A percentile compares a stretch with the other conserved stretches of the same genome.
These are phyloP conservation scores for Hsuehochloa calcarea DNA, from an alignment of 176 grass and related monocot species.

Conservation along the genomic window DNA sequence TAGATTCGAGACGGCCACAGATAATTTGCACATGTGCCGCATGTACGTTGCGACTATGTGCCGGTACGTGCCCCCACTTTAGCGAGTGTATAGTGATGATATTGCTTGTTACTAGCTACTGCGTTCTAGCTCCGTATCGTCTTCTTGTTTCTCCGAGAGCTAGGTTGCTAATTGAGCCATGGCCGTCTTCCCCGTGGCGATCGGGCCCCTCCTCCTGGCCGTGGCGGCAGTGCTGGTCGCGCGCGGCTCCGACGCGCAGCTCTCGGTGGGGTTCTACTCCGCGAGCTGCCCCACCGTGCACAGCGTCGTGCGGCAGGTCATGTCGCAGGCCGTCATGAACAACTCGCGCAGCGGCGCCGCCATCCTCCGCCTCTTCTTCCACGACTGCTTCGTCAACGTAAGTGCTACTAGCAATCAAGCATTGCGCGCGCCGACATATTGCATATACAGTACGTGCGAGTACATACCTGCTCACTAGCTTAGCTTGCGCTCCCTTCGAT, in stretches of 20 bases:
- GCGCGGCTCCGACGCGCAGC: conserved; percentile 9
- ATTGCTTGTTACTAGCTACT: too few relatives aligned
- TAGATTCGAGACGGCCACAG: neutral
- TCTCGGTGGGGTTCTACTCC: conserved; percentile 54
- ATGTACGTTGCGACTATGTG: neutral
- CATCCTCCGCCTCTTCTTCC: conserved; percentile 91
- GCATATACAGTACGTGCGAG: conserved; percentile 4
- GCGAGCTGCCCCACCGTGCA: conserved; percentile 49
- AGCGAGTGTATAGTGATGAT: neutral
- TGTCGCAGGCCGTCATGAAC: conserved; percentile 51
- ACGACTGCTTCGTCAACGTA: conserved; percentile 95
- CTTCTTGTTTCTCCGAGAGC: neutral
- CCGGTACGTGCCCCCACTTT: neutral
- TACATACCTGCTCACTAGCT: neutral
- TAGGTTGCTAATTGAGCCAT: neutral
- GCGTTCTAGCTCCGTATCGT: neutral
- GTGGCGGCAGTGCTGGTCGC: neutral
- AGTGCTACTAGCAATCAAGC: neutral
- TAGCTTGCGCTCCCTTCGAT: neutral
- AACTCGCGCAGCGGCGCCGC: conserved; percentile 55
- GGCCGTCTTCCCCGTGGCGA: neutral
- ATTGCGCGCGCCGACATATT: neutral
- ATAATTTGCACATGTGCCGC: neutral
- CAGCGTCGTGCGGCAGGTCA: conserved; percentile 41
- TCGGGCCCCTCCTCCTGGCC: neutral